These are phyloP conservation scores for Postia placenta DNA, from an alignment of 768 basidiomycete species.

Conservation along the genomic window DNA sequence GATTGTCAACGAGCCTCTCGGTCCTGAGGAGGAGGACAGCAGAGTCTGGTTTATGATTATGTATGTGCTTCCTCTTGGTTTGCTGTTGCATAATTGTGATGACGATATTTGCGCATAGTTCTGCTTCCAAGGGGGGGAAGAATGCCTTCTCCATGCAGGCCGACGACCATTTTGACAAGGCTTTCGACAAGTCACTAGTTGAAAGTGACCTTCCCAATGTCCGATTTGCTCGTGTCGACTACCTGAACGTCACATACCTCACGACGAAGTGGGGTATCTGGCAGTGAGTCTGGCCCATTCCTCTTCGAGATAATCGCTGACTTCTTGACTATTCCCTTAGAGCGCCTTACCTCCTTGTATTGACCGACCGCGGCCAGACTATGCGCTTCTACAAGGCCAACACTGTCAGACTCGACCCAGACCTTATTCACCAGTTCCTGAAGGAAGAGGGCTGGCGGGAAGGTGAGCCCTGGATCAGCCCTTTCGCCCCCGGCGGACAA, in stretches of 20 bases:
- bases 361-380: constrained; percentile 64
- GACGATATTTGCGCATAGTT: constrained; percentile 32
- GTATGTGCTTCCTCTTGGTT: constrained; percentile 35
- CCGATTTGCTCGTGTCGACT: constrained; percentile 84
- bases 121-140: constrained; percentile 49
- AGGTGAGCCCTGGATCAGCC: constrained; percentile 61
- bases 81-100: neutral
- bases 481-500: constrained; percentile 71
- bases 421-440: constrained; percentile 61
- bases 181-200: constrained; percentile 57
- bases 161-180: constrained; percentile 68
- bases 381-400: constrained; percentile 77
- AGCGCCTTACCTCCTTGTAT: constrained; percentile 69
- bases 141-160: constrained; percentile 66
- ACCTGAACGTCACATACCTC: constrained; percentile 73
- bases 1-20: constrained; percentile 64
- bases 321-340: constrained; percentile 30
- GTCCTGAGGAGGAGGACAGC: constrained; percentile 52
- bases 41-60: constrained; percentile 76
- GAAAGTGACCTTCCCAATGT: constrained; percentile 63
- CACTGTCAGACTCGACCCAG: constrained; percentile 53
- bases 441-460: constrained; percentile 54
- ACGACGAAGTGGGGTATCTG: constrained; percentile 86
- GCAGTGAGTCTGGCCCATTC: constrained; percentile 49
- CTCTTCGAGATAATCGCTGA: neutral